Percentiles rank a stretch among this genome's conserved stretches.
Evolutionary conservation across 108 stramenopile species (phyloP).

Genomic region (Cylindrotheca fusiformis): DNA sequence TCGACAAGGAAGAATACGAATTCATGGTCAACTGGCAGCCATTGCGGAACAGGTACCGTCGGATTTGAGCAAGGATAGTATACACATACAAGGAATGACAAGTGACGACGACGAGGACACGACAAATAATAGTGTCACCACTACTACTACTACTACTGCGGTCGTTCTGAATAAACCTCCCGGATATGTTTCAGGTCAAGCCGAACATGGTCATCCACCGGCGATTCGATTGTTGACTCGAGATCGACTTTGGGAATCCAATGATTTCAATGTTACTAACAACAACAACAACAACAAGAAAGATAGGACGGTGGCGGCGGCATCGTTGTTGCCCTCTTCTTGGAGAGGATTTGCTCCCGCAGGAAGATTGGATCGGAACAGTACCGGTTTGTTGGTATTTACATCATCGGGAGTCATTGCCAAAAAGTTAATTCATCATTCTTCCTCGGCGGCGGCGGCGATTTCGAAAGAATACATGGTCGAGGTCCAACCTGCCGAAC

Average conservation of each 20-base stretch:
- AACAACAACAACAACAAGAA: conserved; percentile 1
- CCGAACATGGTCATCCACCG: conserved; percentile 53
- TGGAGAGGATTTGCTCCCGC: conserved; percentile 62
- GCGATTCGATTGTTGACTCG: conserved; percentile 57
- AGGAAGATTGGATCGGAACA: conserved; percentile 73
- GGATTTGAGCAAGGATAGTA: conserved; percentile 8
- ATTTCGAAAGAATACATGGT: conserved; percentile 84
- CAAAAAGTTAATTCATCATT: conserved; percentile 51
- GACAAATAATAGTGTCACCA: conserved; percentile 1
- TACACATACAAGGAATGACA: not conserved
- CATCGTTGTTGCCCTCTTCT: not conserved
- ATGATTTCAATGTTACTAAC: not conserved
- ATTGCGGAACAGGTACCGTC: conserved; percentile 50
- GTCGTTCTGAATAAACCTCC: conserved; percentile 81
- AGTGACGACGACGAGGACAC: conserved; percentile 16
- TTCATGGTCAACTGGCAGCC: conserved; percentile 42
- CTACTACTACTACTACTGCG: conserved; percentile 19
- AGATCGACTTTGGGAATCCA: conserved; percentile 16
- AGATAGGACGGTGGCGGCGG: too few relatives aligned
- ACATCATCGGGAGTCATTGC: conserved; percentile 61
- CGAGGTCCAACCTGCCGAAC: conserved; percentile 41
- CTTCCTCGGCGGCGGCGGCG: conserved; percentile 12
- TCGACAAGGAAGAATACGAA: conserved; percentile 27
- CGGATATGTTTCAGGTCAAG: conserved; percentile 75
- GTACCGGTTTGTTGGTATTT: conserved; percentile 74